These are phyloP conservation scores for Collariella sp. DNA, from an alignment of 495 filamentous ascomycete species.

Conservation along the genomic window DNA sequence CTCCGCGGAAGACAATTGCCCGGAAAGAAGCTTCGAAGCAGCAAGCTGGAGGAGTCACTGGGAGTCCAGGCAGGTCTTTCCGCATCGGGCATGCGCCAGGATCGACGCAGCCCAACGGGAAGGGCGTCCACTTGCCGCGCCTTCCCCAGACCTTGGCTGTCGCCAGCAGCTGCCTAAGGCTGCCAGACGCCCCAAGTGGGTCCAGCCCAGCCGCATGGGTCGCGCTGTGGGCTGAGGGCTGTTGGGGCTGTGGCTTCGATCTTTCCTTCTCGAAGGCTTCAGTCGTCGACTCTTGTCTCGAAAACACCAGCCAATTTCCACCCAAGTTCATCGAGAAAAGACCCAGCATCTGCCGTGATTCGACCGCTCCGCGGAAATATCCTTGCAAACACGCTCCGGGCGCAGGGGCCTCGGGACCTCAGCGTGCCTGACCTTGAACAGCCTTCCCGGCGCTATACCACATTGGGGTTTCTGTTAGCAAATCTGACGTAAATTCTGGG, in stretches of 20 bases:
- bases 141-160: too few relatives aligned
- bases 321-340: background rate
- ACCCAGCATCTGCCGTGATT: background rate
- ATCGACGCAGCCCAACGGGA: too few relatives aligned
- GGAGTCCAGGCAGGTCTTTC: too few relatives aligned
- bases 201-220: too few relatives aligned
- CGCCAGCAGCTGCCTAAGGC: too few relatives aligned
- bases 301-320: background rate
- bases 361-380: conserved; percentile 8
- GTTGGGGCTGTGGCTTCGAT: background rate
- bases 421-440: background rate
- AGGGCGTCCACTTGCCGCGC: too few relatives aligned
- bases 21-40: too few relatives aligned
- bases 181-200: too few relatives aligned
- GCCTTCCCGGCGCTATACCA: conserved; percentile 11
- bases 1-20: too few relatives aligned
- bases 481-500: conserved; percentile 23
- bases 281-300: background rate
- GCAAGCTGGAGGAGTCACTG: too few relatives aligned
- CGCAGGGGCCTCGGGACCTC: background rate
- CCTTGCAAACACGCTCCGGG: background rate
- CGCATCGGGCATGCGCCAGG: too few relatives aligned
- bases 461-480: conserved; percentile 26
- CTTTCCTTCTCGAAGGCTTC: background rate
- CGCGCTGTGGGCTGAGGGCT: too few relatives aligned